Evolutionary conservation across 257 asterid genomes (phyloP).

Genomic region (Solanum boliviense): DNA sequence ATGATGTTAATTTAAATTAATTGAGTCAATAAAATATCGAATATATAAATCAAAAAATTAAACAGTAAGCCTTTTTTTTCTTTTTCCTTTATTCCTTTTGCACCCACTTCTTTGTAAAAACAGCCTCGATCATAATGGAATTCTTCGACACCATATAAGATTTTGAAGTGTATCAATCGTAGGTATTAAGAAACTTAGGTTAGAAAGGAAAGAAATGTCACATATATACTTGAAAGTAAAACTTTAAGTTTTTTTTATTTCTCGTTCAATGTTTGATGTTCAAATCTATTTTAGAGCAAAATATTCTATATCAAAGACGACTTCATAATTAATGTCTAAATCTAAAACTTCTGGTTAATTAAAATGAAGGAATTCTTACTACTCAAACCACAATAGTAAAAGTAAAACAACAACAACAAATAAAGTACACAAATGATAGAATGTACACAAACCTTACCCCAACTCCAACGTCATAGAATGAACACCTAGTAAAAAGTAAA

Average conservation of each 20-base stretch:
- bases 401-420: too few species aligned
- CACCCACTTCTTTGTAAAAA: background rate
- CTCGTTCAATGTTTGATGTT: too few species aligned
- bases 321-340: background rate
- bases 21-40: rapidly evolving
- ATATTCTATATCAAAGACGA: background rate
- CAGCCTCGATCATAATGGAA: rapidly evolving
- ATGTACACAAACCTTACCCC: background rate
- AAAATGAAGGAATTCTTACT: background rate
- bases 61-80: too few species aligned
- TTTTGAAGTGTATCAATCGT: background rate
- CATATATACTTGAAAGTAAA: too few species aligned
- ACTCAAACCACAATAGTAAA: too few species aligned
- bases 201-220: too few species aligned
- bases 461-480: background rate
- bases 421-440: background rate
- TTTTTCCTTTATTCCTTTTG: background rate
- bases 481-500: too few species aligned
- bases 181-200: too few species aligned
- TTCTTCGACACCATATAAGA: background rate
- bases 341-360: background rate
- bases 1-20: too few species aligned
- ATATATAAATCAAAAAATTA: too few species aligned
- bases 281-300: too few species aligned
- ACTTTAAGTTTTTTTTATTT: too few species aligned